Evolutionary conservation across 139 green algal genomes (phyloP).

Genomic region (Axilococcus clingmanii): DNA sequence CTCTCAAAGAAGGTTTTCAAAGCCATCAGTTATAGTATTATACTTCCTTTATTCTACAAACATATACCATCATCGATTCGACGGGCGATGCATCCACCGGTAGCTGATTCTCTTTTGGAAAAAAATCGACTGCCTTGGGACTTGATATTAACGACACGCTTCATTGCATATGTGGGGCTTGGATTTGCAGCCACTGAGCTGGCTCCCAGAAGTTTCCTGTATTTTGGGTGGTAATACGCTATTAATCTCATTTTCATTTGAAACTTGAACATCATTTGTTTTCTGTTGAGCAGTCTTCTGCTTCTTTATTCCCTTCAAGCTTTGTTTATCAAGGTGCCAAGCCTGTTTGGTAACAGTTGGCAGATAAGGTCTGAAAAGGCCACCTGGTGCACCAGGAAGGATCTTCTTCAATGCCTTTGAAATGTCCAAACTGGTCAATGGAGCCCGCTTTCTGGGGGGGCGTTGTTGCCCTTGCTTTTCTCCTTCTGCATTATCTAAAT

Average conservation of each 20-base stretch:
- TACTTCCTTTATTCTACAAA: slow-evolving; percentile 25
- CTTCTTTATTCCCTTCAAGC: slow-evolving; percentile 26
- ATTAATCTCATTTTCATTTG: not conserved
- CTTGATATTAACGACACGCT: slow-evolving; percentile 25
- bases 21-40: not conserved
- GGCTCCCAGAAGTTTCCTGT: slow-evolving; percentile 6
- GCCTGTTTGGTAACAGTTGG: slow-evolving; percentile 22
- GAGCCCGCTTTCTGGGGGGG: not conserved
- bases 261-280: no score
- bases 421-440: slow-evolving; percentile 24
- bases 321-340: slow-evolving; percentile 31
- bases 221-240: slow-evolving; percentile 11
- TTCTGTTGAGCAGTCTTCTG: slow-evolving; percentile 1
- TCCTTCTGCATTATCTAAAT: not conserved
- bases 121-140: slow-evolving; percentile 18
- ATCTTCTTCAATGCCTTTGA: slow-evolving; percentile 25
- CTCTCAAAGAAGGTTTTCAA: slow-evolving; percentile 13
- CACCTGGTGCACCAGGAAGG: slow-evolving; percentile 12
- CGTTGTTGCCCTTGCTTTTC: not conserved
- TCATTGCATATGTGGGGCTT: slow-evolving; percentile 32
- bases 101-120: slow-evolving; percentile 14
- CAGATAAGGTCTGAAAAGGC: slow-evolving; percentile 19
- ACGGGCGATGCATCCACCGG: slow-evolving; percentile 33
- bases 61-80: slow-evolving; percentile 26
- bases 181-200: slow-evolving; percentile 22